Percentiles rank a stretch among this genome's conserved stretches.
Conservation (phyloP, 2,329 filamentous ascomycete genomes). For the Neocatenulostroma microsporum region DNA sequence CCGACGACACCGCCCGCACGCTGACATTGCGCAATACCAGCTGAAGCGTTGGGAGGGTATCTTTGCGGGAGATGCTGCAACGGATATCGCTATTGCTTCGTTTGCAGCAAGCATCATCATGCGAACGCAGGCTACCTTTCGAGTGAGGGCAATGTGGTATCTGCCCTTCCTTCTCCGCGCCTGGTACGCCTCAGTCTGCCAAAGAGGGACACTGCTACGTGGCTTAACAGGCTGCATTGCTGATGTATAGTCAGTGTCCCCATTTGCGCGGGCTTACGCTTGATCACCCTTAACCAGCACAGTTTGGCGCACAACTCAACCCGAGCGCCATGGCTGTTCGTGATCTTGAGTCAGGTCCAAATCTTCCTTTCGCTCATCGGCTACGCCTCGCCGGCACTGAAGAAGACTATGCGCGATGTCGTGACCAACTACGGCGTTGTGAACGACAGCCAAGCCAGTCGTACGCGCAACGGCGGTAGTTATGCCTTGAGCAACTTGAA, state of each 20-base stretch:
- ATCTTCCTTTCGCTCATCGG: slow-evolving; percentile 4
- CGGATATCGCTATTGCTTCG: not conserved
- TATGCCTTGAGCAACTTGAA: slow-evolving; percentile 2
- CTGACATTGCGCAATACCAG: not conserved
- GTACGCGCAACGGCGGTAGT: not conserved
- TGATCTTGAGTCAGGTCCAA: slow-evolving; percentile 2
- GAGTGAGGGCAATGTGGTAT: slow-evolving; percentile 1
- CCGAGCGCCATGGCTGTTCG: slow-evolving; percentile 1
- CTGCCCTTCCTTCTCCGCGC: slow-evolving; percentile 2
- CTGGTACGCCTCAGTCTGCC: not conserved
- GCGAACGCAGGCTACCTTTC: slow-evolving; percentile 1
- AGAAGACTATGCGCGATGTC: slow-evolving; percentile 5
- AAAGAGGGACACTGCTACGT: not conserved
- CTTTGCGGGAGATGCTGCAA: slow-evolving; percentile 1
- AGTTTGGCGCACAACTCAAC: slow-evolving; percentile 2
- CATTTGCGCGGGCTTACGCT: slow-evolving; percentile 5
- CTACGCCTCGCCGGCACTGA: slow-evolving; percentile 3
- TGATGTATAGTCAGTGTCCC: slow-evolving; percentile 1
- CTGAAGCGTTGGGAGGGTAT: slow-evolving; percentile 1
- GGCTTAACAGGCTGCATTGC: not conserved
- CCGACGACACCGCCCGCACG: not conserved
- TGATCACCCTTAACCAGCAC: slow-evolving; percentile 1
- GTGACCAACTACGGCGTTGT: slow-evolving; percentile 4
- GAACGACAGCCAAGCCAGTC: not conserved
- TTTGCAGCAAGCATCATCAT: slow-evolving; percentile 1